phyloP scores from a whole-genome alignment of 495 filamentous ascomycete species.

The Xylaria acuta region DNA sequence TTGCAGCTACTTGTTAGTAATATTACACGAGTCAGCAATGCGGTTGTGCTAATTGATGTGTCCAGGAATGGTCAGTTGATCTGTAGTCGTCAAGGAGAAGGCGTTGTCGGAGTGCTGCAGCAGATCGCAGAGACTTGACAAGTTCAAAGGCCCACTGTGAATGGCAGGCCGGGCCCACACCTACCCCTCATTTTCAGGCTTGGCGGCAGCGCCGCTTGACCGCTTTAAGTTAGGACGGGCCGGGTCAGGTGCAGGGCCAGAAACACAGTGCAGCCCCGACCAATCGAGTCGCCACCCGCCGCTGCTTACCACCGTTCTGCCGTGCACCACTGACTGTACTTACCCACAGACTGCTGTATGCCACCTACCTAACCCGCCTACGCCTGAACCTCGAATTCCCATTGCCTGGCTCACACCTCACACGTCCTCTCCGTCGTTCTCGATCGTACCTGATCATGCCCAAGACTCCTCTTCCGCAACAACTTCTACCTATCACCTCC shows the following conservation, averaged over 20 bases:
- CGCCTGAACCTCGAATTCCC: conserved; percentile 11
- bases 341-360: neutral
- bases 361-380: neutral
- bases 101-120: neutral
- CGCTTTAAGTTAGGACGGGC: neutral
- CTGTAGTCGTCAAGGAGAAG: neutral
- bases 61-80: neutral
- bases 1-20: neutral
- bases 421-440: neutral
- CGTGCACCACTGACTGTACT: no score
- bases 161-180: conserved; percentile 1
- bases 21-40: neutral
- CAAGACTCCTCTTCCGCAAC: neutral
- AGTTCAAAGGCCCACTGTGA: neutral
- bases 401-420: conserved; percentile 6
- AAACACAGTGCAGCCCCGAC: conserved; percentile 20
- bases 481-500: neutral
- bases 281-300: conserved; percentile 7
- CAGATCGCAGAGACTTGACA: conserved; percentile 21
- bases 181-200: conserved; percentile 25
- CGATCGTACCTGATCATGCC: conserved; percentile 23
- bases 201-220: conserved; percentile 16
- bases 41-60: neutral
- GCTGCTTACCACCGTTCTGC: neutral
- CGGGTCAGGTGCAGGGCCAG: conserved; percentile 20